A percentile compares a stretch with the other conserved stretches of the same genome.
Evolutionary conservation across 2,329 filamentous ascomycete species (phyloP).

Genomic region (Aureobasidium sp.): DNA sequence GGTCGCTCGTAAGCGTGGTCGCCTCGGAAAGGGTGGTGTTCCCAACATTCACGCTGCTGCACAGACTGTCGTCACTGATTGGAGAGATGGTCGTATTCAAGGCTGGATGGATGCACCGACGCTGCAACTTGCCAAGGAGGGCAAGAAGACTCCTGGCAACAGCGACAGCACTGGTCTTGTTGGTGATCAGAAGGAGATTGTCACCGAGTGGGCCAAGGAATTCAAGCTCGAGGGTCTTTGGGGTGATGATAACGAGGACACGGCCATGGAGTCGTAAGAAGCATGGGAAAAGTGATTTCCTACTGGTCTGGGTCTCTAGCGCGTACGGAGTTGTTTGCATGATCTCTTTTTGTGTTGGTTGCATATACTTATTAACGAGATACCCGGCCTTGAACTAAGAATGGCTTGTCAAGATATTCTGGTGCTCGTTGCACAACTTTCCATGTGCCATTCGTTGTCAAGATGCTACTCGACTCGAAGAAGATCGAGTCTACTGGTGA

Average conservation of each 20-base stretch:
- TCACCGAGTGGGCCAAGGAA: slow-evolving; percentile 18
- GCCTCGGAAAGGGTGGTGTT: slow-evolving; percentile 80
- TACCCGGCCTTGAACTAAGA: slow-evolving; percentile 13
- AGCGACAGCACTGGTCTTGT: slow-evolving; percentile 12
- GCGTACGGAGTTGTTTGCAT: slow-evolving; percentile 11
- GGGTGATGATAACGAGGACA: slow-evolving; percentile 42
- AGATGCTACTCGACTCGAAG: background rate
- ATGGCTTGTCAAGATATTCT: slow-evolving; percentile 7
- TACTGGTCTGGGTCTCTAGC: slow-evolving; percentile 2
- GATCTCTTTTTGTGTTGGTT: slow-evolving; percentile 1
- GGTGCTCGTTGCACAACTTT: background rate
- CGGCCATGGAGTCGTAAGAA: slow-evolving; percentile 12
- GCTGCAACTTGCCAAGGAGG: slow-evolving; percentile 12
- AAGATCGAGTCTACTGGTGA: background rate
- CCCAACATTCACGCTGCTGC: slow-evolving; percentile 84
- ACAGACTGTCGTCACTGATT: slow-evolving; percentile 91
- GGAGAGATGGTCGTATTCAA: slow-evolving; percentile 19
- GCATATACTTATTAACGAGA: slow-evolving; percentile 12
- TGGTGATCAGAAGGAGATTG: slow-evolving; percentile 18
- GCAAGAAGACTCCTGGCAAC: slow-evolving; percentile 3
- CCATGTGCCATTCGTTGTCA: background rate
- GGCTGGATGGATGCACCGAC: slow-evolving; percentile 19
- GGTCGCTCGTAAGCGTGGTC: slow-evolving; percentile 85
- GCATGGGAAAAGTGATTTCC: background rate
- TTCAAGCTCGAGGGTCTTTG: slow-evolving; percentile 69